Evolutionary conservation across 2,329 filamentous ascomycete genomes (phyloP).

Genomic region (Colletotrichum filicis): DNA sequence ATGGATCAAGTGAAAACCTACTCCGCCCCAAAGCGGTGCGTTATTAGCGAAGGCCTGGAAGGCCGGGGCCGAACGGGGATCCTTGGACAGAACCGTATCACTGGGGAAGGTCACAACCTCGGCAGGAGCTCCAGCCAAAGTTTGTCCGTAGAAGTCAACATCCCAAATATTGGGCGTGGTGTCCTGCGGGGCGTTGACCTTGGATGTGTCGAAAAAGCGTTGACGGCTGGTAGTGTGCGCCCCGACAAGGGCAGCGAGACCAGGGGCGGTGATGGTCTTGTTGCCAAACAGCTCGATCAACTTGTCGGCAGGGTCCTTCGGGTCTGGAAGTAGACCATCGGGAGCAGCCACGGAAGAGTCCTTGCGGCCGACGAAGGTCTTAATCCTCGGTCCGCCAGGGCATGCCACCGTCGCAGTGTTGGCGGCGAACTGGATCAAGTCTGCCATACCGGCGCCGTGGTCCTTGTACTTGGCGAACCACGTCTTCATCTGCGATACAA

Average conservation of each 20-base stretch:
- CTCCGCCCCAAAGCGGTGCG: conserved; percentile 53
- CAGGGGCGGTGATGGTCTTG: conserved; percentile 63
- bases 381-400: conserved; percentile 57
- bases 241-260: conserved; percentile 64
- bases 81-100: conserved; percentile 51
- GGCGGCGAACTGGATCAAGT: conserved; percentile 65
- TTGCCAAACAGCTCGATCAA: conserved; percentile 60
- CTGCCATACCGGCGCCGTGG: conserved; percentile 58
- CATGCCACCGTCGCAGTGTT: conserved; percentile 61
- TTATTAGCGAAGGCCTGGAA: conserved; percentile 50
- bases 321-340: conserved; percentile 54
- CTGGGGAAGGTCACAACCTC: conserved; percentile 54
- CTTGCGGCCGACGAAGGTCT: conserved; percentile 61
- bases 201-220: conserved; percentile 51
- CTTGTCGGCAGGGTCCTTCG: conserved; percentile 53
- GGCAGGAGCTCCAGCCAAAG: conserved; percentile 44
- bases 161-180: conserved; percentile 64
- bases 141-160: conserved; percentile 59
- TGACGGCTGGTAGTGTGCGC: conserved; percentile 64
- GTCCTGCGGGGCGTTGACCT: conserved; percentile 60
- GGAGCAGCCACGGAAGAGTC: conserved; percentile 55
- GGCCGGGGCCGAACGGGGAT: conserved; percentile 47
- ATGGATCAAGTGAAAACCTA: conserved; percentile 38
- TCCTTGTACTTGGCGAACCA: conserved; percentile 55
- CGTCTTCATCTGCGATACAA: conserved; percentile 49